These are phyloP conservation scores for Iberis pinnata DNA, from an alignment of 345 rosid genomes.

Conservation along the genomic window DNA sequence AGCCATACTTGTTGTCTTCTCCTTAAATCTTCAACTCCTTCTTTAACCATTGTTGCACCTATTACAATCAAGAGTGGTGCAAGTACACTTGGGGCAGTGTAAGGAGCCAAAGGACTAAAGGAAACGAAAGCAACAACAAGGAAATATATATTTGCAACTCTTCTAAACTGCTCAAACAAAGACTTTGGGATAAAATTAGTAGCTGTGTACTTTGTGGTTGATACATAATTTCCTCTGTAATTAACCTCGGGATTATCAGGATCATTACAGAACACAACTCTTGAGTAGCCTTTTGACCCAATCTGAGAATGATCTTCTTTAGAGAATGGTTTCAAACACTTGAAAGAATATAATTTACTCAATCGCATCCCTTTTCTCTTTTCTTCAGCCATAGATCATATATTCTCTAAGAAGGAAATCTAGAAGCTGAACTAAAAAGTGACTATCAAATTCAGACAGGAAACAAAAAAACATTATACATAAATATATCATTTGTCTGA, in stretches of 20 bases:
- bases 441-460: constrained; percentile 1
- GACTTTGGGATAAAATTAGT: constrained; percentile 86
- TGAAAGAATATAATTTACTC: constrained; percentile 58
- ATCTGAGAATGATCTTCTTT: constrained; percentile 48
- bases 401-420: constrained; percentile 7
- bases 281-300: constrained; percentile 67
- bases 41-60: constrained; percentile 81
- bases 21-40: constrained; percentile 80
- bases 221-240: constrained; percentile 75
- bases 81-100: constrained; percentile 56
- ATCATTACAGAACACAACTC: constrained; percentile 83
- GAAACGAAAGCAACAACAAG: constrained; percentile 83
- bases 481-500: not conserved
- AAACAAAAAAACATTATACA: not conserved
- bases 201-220: constrained; percentile 72
- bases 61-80: constrained; percentile 72
- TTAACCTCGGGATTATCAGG: constrained; percentile 62
- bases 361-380: constrained; percentile 36
- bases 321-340: constrained; percentile 39
- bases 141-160: constrained; percentile 89
- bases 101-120: constrained; percentile 84
- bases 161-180: constrained; percentile 91
- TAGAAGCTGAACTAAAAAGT: constrained; percentile 21
- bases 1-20: constrained; percentile 60
- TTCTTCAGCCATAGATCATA: constrained; percentile 27